These are phyloP conservation scores for Astragalus glycyphyllos DNA, from an alignment of 306 rosid species.

Conservation along the genomic window DNA sequence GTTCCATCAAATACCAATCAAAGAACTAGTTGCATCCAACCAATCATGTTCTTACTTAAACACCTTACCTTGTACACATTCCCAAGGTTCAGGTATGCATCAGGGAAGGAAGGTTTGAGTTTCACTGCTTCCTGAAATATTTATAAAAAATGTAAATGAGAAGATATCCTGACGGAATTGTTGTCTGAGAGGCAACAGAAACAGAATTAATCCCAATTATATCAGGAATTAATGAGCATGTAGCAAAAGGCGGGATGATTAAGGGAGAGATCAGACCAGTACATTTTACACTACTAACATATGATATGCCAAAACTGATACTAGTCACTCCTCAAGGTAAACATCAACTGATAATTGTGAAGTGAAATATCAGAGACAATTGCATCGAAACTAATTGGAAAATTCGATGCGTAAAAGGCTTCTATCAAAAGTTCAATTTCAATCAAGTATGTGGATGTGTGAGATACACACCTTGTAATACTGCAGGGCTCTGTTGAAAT, in stretches of 20 bases:
- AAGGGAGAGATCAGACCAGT: not conserved
- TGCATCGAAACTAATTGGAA: not conserved
- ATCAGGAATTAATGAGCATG: not conserved
- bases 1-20: conserved; percentile 55
- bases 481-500: conserved; percentile 92
- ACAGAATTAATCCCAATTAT: conserved; percentile 8
- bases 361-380: not conserved
- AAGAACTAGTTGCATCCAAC: conserved; percentile 55
- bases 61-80: conserved; percentile 96
- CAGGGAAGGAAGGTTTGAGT: conserved; percentile 96
- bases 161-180: conserved; percentile 8
- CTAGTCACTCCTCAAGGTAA: not conserved
- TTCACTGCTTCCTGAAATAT: conserved; percentile 89
- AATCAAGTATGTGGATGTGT: conserved; percentile 13
- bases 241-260: not conserved
- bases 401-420: conserved; percentile 1
- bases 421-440: not conserved
- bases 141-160: conserved; percentile 3
- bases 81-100: conserved; percentile 98
- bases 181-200: conserved; percentile 14
- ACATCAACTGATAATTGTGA: not conserved
- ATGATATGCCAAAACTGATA: not conserved
- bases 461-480: conserved; percentile 75
- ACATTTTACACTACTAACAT: not conserved
- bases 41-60: conserved; percentile 50